Percentiles rank a stretch among this genome's conserved stretches.
Evolutionary conservation across 495 filamentous ascomycete species (phyloP).

Genomic region (Amniculicola lignicola): DNA sequence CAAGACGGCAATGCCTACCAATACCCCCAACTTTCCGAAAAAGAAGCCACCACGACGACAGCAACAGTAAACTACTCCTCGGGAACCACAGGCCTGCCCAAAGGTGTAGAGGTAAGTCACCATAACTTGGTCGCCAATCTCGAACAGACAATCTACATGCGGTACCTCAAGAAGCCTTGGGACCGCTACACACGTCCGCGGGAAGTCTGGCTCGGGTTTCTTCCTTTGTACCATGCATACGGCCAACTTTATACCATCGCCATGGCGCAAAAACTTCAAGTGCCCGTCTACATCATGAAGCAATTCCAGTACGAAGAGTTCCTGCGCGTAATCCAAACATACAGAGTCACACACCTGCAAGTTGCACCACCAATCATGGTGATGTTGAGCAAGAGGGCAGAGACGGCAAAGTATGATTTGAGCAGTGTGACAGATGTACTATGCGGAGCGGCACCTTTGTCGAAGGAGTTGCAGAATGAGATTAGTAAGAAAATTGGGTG

Average conservation of each 20-base stretch:
- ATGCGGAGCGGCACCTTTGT: conserved; percentile 40
- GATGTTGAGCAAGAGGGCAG: conserved; percentile 40
- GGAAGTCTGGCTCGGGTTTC: conserved; percentile 40
- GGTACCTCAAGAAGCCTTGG: conserved; percentile 37
- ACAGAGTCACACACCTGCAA: conserved; percentile 40
- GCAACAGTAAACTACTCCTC: conserved; percentile 50
- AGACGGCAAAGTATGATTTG: conserved; percentile 40
- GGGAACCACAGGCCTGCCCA: conserved; percentile 43
- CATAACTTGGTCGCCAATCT: conserved; percentile 41
- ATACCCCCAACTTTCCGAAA: conserved; percentile 44
- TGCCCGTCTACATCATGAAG: conserved; percentile 41
- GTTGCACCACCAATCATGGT: conserved; percentile 41
- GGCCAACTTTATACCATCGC: conserved; percentile 40
- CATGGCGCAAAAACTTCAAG: conserved; percentile 35
- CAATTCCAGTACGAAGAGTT: conserved; percentile 40
- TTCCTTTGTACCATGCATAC: conserved; percentile 43
- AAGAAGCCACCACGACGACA: conserved; percentile 45
- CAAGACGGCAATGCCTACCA: conserved; percentile 47
- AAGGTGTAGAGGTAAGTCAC: conserved; percentile 41
- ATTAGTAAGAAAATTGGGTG: conserved; percentile 32
- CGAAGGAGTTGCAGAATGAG: conserved; percentile 39
- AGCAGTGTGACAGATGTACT: conserved; percentile 39
- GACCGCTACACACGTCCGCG: conserved; percentile 30
- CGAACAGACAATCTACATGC: conserved; percentile 37
- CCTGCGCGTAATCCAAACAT: conserved; percentile 35